phyloP scores from a whole-genome alignment of 139 green algal species.

The Picochlorum costavermella region DNA sequence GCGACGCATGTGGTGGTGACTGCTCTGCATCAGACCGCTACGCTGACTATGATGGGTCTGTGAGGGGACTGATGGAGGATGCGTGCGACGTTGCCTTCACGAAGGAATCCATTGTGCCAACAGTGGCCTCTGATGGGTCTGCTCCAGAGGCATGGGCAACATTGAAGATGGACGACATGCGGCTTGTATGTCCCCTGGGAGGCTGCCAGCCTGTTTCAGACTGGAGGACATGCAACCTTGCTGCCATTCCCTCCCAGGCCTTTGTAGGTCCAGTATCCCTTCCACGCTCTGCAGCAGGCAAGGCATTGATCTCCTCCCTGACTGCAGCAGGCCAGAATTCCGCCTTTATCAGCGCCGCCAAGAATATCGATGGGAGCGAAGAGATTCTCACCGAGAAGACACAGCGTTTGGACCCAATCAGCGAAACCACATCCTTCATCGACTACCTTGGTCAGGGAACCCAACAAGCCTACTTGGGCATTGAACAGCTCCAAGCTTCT shows the following conservation, averaged over 20 bases:
- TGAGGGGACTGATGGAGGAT: constrained; percentile 41
- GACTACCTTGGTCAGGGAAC: constrained; percentile 13
- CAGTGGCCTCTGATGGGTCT: constrained; percentile 16
- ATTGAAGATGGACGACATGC: constrained; percentile 13
- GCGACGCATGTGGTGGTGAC: constrained; percentile 28
- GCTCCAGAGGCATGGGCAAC: constrained; percentile 12
- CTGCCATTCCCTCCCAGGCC: constrained; percentile 1
- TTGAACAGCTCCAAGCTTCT: background rate
- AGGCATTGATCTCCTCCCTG: constrained; percentile 8
- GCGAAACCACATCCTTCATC: constrained; percentile 2
- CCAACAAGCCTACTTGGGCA: background rate
- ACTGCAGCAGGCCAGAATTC: constrained; percentile 6
- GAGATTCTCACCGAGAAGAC: constrained; percentile 8
- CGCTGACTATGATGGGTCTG: constrained; percentile 31
- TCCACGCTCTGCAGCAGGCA: constrained; percentile 10
- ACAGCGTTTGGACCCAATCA: background rate
- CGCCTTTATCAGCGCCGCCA: background rate
- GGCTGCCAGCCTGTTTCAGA: constrained; percentile 17
- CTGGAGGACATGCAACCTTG: constrained; percentile 20
- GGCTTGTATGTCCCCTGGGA: constrained; percentile 21
- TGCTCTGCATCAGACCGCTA: constrained; percentile 22
- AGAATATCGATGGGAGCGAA: background rate
- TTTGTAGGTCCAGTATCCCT: constrained; percentile 29
- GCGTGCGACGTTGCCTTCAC: constrained; percentile 45
- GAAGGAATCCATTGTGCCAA: constrained; percentile 18